Evolutionary conservation across 306 rosid species (phyloP).

Genomic region (Mimosa bimucronata): DNA sequence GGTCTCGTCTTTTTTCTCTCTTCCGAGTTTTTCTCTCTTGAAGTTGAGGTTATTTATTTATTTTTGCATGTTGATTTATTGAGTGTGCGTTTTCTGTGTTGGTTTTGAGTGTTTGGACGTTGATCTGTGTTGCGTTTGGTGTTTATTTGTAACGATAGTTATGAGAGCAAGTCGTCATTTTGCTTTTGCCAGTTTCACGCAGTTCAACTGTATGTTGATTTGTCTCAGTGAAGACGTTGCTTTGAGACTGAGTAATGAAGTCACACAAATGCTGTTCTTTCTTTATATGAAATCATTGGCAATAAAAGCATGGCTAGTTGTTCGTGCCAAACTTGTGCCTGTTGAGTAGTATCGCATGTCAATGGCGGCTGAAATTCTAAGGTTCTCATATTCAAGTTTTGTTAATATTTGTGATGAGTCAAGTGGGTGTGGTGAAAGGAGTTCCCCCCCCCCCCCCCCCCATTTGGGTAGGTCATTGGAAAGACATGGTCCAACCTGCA

Average conservation of each 20-base stretch:
- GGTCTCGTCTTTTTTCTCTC: constrained; percentile 52
- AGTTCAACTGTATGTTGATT: constrained; percentile 70
- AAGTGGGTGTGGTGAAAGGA: constrained; percentile 1
- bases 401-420: constrained; percentile 28
- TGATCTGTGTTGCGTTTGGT: constrained; percentile 46
- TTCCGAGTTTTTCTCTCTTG: neutral
- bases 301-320: constrained; percentile 24
- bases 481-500: neutral
- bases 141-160: constrained; percentile 35
- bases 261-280: constrained; percentile 31
- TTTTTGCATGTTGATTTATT: constrained; percentile 39
- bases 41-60: neutral
- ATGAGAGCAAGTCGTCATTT: constrained; percentile 24
- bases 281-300: constrained; percentile 31
- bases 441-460: constrained; percentile 24
- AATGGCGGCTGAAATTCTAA: constrained; percentile 26
- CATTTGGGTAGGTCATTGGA: neutral
- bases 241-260: constrained; percentile 28
- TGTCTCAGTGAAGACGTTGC: constrained; percentile 58
- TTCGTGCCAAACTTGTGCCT: constrained; percentile 26
- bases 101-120: constrained; percentile 48
- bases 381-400: constrained; percentile 31
- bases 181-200: constrained; percentile 25
- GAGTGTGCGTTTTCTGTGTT: neutral
- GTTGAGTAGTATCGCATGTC: constrained; percentile 34